These are phyloP conservation scores for Pseudonitzschia multistriata DNA, from an alignment of 108 stramenopile species.

Conservation along the genomic window DNA sequence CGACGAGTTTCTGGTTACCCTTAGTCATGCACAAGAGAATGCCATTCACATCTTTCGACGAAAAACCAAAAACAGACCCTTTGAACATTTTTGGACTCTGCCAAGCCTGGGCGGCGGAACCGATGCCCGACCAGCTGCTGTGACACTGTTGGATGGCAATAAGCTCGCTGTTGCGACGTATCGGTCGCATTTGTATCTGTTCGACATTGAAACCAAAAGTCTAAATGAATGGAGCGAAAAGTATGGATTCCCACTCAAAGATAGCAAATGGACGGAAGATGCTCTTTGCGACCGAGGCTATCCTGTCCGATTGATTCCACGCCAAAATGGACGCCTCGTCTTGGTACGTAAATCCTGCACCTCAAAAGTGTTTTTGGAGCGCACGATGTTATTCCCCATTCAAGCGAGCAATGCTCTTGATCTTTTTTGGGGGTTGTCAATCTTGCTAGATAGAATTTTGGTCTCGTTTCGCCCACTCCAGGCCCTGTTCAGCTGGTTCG, in stretches of 20 bases:
- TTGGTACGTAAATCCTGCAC: constrained; percentile 57
- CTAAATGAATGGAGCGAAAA: constrained; percentile 73
- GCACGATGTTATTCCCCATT: constrained; percentile 44
- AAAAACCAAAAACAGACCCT: constrained; percentile 8
- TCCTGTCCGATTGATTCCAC: constrained; percentile 45
- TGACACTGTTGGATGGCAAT: constrained; percentile 29
- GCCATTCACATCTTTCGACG: constrained; percentile 48
- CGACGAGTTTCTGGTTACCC: constrained; percentile 55
- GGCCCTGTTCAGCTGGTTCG: constrained; percentile 13
- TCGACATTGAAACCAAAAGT: constrained; percentile 47
- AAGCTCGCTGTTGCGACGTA: constrained; percentile 68
- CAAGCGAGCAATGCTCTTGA: constrained; percentile 12
- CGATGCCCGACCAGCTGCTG: constrained; percentile 42
- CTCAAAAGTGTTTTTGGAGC: not conserved
- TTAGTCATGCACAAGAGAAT: constrained; percentile 16
- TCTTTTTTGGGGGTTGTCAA: constrained; percentile 53
- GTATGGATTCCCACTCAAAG: constrained; percentile 53
- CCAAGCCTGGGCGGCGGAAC: constrained; percentile 49
- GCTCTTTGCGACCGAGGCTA: constrained; percentile 54
- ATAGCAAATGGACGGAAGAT: constrained; percentile 54
- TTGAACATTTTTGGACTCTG: constrained; percentile 72
- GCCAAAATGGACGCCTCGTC: constrained; percentile 50
- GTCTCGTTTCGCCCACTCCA: constrained; percentile 42
- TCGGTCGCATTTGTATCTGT: constrained; percentile 61
- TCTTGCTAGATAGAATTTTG: constrained; percentile 46